Evolutionary conservation across 257 asterid species (phyloP).

Genomic region (Nicotiana noctiflora): DNA sequence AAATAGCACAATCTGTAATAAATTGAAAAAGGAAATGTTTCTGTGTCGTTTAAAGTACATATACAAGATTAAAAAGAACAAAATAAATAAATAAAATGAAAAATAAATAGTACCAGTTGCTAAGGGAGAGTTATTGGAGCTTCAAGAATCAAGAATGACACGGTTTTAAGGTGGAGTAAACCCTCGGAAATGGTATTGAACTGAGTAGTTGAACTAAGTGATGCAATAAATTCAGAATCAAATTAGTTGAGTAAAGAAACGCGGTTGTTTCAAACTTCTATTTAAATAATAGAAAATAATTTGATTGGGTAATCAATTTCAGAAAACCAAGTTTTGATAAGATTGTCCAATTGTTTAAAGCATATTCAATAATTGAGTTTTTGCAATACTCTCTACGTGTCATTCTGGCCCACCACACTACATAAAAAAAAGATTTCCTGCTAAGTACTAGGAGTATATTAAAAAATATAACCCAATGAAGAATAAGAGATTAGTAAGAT

Average conservation of each 20-base stretch:
- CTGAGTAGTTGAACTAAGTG: not conserved
- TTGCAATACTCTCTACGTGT: not conserved
- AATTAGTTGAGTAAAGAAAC: not conserved
- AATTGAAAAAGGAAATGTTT: not conserved
- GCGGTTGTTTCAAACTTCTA: constrained; percentile 11
- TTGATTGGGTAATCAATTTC: not conserved
- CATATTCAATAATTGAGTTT: not conserved
- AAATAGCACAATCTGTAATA: not conserved
- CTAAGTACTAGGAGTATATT: too few relatives aligned
- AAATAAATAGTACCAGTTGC: not conserved
- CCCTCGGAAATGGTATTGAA: not conserved
- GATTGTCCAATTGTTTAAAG: not conserved
- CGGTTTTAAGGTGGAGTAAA: not conserved
- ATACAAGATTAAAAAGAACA: not conserved
- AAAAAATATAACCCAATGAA: too few relatives aligned
- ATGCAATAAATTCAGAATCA: not conserved
- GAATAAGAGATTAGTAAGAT: too few relatives aligned
- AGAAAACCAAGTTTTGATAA: not conserved
- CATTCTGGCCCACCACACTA: not conserved
- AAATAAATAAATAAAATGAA: not conserved
- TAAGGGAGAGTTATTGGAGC: not conserved
- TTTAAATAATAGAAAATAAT: not conserved
- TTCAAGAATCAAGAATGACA: not conserved
- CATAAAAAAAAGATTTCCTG: too few relatives aligned
- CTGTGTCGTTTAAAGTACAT: not conserved